Evolutionary conservation across 768 basidiomycete genomes (phyloP).

Genomic region (Mycena leptocephala): DNA sequence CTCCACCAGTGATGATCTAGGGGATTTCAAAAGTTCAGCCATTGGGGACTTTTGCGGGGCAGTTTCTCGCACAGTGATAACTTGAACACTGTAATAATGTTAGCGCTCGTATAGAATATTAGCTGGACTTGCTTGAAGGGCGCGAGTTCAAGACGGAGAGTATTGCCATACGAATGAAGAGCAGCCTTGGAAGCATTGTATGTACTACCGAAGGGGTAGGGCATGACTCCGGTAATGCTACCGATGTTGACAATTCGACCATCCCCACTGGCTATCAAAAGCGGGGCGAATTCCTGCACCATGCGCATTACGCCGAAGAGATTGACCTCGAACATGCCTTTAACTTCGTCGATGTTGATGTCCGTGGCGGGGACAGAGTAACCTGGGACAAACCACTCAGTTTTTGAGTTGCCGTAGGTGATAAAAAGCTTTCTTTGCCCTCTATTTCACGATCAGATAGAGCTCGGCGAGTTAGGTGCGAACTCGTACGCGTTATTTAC

Average conservation of each 20-base stretch:
- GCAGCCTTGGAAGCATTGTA: constrained; percentile 55
- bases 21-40: background rate
- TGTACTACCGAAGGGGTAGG: constrained; percentile 44
- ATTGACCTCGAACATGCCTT: constrained; percentile 49
- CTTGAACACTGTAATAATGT: constrained; percentile 1
- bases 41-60: background rate
- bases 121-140: constrained; percentile 45
- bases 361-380: constrained; percentile 44
- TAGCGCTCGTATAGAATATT: background rate
- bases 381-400: background rate
- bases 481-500: constrained; percentile 36
- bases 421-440: constrained; percentile 13
- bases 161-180: constrained; percentile 47
- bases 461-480: background rate
- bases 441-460: constrained; percentile 2
- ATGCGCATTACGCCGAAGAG: constrained; percentile 50
- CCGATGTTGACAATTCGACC: constrained; percentile 50
- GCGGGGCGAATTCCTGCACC: constrained; percentile 48
- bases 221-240: constrained; percentile 46
- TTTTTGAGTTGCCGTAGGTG: background rate
- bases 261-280: constrained; percentile 45
- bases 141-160: constrained; percentile 50
- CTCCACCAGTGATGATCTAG: constrained; percentile 39
- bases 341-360: constrained; percentile 38
- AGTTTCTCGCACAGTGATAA: background rate